Conservation (phyloP, 2,329 filamentous ascomycete species). For the Ilyonectria robusta region DNA sequence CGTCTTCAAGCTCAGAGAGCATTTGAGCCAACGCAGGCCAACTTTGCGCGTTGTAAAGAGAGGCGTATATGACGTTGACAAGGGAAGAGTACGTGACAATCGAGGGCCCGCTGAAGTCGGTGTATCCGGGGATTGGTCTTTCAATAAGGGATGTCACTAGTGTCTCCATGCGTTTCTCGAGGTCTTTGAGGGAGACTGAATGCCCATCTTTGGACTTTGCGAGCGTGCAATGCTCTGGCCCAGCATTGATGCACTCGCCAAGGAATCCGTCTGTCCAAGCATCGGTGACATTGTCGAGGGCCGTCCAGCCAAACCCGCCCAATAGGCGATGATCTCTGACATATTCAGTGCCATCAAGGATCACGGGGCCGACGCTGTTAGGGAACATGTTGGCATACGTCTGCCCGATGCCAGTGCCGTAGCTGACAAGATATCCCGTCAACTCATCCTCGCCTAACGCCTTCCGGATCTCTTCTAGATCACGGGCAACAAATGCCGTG, state of each 20-base stretch:
- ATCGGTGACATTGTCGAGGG: constrained; percentile 64
- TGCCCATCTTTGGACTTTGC: constrained; percentile 51
- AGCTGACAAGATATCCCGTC: constrained; percentile 65
- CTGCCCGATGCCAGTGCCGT: constrained; percentile 67
- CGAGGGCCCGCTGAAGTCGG: constrained; percentile 56
- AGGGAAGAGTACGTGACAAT: constrained; percentile 62
- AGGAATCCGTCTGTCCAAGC: constrained; percentile 66
- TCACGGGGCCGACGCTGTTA: constrained; percentile 61
- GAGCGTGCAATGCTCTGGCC: constrained; percentile 61
- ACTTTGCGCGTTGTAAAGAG: constrained; percentile 59
- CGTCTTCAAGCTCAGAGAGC: constrained; percentile 27
- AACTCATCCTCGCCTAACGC: constrained; percentile 62
- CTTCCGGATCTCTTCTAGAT: constrained; percentile 64
- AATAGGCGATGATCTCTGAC: constrained; percentile 61
- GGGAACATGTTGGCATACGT: constrained; percentile 67
- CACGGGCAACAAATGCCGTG: constrained; percentile 63
- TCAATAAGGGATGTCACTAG: constrained; percentile 56
- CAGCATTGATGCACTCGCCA: constrained; percentile 64
- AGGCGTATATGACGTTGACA: constrained; percentile 55
- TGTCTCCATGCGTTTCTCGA: constrained; percentile 57
- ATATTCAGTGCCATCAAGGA: constrained; percentile 65
- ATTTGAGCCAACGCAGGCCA: constrained; percentile 50
- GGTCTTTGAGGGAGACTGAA: constrained; percentile 52
- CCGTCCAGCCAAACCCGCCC: constrained; percentile 62
- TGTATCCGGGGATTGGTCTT: constrained; percentile 58